phyloP scores from a whole-genome alignment of 495 filamentous ascomycete species.

The Aspergillus conjunctus region DNA sequence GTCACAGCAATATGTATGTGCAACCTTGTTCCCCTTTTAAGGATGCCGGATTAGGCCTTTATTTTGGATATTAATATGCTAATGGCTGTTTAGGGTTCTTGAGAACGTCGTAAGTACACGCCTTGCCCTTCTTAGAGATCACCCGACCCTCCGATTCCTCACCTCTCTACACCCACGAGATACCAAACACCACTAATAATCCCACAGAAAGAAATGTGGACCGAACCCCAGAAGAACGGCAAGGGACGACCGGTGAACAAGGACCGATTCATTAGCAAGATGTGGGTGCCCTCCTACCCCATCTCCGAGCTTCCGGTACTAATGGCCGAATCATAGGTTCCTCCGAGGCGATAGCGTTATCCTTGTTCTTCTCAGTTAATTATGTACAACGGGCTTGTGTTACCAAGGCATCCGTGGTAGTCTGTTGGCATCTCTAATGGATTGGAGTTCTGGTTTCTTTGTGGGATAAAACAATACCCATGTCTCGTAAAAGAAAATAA shows the following conservation, averaged over 20 bases:
- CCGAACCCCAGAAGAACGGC: slow-evolving; percentile 86
- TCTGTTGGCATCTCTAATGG: not conserved
- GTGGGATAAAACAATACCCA: not conserved
- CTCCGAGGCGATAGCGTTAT: slow-evolving; percentile 22
- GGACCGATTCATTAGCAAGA: slow-evolving; percentile 97
- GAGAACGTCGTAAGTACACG: slow-evolving; percentile 69
- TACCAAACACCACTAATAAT: not conserved
- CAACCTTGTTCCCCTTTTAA: not conserved
- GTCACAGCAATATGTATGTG: slow-evolving; percentile 84
- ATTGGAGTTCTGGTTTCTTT: not conserved
- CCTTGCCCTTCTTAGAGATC: not conserved
- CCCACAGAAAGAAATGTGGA: slow-evolving; percentile 93
- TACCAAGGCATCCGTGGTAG: not conserved
- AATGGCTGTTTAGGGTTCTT: slow-evolving; percentile 52
- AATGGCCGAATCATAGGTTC: slow-evolving; percentile 12
- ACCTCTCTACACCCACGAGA: not conserved
- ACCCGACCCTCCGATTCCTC: not conserved
- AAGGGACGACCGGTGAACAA: slow-evolving; percentile 94
- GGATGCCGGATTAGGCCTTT: too few relatives aligned
- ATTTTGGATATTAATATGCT: not conserved
- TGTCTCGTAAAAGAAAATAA: not conserved
- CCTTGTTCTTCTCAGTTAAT: slow-evolving; percentile 19
- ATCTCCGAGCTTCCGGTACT: slow-evolving; percentile 49
- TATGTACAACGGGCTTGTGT: not conserved
- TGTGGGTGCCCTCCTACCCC: slow-evolving; percentile 62